Conservation (phyloP, 257 asterid genomes). For the Ligustrum vulgare region DNA sequence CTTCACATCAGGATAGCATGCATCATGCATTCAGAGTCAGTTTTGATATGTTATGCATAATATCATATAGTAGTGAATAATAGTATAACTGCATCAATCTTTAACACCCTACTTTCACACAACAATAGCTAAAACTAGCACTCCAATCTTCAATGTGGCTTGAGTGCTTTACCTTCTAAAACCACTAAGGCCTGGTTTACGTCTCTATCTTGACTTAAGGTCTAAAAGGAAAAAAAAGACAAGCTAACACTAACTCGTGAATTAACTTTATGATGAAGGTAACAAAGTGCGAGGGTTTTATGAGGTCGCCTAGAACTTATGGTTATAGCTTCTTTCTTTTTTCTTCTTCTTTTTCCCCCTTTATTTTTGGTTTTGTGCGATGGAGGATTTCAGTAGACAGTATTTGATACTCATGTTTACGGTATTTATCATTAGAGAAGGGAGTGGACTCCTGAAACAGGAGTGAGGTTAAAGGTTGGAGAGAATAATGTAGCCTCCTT, state of each 20-base stretch:
- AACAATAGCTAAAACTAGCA: neutral
- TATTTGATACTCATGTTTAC: neutral
- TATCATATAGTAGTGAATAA: neutral
- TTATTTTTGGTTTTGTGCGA: neutral
- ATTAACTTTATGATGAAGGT: neutral
- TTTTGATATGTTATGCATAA: neutral
- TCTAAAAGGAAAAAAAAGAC: neutral
- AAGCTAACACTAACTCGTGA: neutral
- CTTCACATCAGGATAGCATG: neutral
- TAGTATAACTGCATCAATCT: neutral
- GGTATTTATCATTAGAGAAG: neutral
- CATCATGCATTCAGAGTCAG: neutral
- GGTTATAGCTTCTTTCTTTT: neutral
- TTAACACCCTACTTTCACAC: neutral
- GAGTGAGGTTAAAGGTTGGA: constrained; percentile 3
- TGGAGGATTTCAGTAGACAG: neutral
- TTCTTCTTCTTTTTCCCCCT: neutral
- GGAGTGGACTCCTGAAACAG: neutral
- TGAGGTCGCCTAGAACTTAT: neutral
- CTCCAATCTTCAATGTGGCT: neutral
- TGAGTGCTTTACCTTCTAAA: neutral
- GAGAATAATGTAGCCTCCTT: neutral
- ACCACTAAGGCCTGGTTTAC: neutral
- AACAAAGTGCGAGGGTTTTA: neutral
- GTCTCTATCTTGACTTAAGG: neutral